Conservation (phyloP, 1,139 yeast species). For the Yamadazyma friedrichii region DNA sequence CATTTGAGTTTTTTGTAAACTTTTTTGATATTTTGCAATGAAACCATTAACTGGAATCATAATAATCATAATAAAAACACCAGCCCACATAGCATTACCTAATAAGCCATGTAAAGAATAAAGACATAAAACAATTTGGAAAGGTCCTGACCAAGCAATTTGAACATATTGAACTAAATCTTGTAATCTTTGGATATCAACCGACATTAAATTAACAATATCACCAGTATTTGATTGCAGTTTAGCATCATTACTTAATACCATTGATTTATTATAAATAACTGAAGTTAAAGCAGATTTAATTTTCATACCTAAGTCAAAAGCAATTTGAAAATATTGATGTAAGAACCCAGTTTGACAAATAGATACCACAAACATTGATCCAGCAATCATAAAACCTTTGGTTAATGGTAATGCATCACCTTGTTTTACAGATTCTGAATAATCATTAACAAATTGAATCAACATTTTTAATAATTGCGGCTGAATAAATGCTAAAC, state of each 20-base stretch:
- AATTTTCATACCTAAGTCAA: slow-evolving; percentile 87
- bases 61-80: slow-evolving; percentile 77
- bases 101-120: slow-evolving; percentile 69
- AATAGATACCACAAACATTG: slow-evolving; percentile 82
- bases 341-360: slow-evolving; percentile 84
- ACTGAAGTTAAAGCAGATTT: slow-evolving; percentile 78
- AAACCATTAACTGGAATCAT: slow-evolving; percentile 84
- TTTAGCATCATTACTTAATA: slow-evolving; percentile 81
- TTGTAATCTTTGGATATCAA: slow-evolving; percentile 91
- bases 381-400: slow-evolving; percentile 80
- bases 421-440: slow-evolving; percentile 35
- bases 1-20: slow-evolving; percentile 63
- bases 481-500: slow-evolving; percentile 85
- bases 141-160: slow-evolving; percentile 94
- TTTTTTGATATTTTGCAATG: slow-evolving; percentile 72
- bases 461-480: slow-evolving; percentile 76
- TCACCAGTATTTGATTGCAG: slow-evolving; percentile 89
- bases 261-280: slow-evolving; percentile 77
- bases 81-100: slow-evolving; percentile 97
- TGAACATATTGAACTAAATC: slow-evolving; percentile 86
- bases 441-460: slow-evolving; percentile 77
- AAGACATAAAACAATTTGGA: slow-evolving; percentile 82
- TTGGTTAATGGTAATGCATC: slow-evolving; percentile 61
- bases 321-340: slow-evolving; percentile 88
- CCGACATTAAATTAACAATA: slow-evolving; percentile 94